Evolutionary conservation across 768 basidiomycete genomes (phyloP), one percentile per base, ranked within the genome.

Genomic region (Boletus bicolor): DNA sequence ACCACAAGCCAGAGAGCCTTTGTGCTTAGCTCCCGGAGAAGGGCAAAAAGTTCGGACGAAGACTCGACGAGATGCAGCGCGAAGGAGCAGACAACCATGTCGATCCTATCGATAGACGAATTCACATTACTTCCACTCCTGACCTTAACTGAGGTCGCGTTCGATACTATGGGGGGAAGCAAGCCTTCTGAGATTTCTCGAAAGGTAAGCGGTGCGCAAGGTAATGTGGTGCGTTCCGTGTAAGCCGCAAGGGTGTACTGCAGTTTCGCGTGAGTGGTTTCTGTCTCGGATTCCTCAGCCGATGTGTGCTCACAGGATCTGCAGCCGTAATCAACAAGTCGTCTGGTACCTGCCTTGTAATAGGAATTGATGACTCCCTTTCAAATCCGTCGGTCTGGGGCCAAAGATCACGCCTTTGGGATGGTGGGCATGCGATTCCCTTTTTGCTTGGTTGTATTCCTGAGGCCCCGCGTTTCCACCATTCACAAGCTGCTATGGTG

Each of bases 71-170:
- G 82, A 63, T 91, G 88, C 30, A 91, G 69, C 9, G 87, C 87
- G 62, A 89, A 90, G 4, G 87, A 89, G 63, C 87, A 87, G 21
- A 90, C 67, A 14, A 85, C 80, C 71, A 90, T 77, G 60, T 91
- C 87, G 41, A 83, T 67, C 39, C 56, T 63, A 24, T 61, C 55
- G 19, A 57, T 55, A 26, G 46, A 17, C 17, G 38, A 32, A 7
- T 44, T 45, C 9, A 2, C 42, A 7, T 47, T 21, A 12, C 19
- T 36, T 28, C 44, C n/a, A 14, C 2, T 34, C 11, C 24, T 36
- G 11, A 37, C 36, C 7, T 57, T 51, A n/a, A 65, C 55, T 12
- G 56, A 51, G 8, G 34, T 55, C 52, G 49, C 54, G 35, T 55
- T 53, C 11, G 59, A 63, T 32, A 52, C 54, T 1, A 62, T 44